Evolutionary conservation across 2,329 filamentous ascomycete species (phyloP).

Genomic region (Hypoxylon sp.): DNA sequence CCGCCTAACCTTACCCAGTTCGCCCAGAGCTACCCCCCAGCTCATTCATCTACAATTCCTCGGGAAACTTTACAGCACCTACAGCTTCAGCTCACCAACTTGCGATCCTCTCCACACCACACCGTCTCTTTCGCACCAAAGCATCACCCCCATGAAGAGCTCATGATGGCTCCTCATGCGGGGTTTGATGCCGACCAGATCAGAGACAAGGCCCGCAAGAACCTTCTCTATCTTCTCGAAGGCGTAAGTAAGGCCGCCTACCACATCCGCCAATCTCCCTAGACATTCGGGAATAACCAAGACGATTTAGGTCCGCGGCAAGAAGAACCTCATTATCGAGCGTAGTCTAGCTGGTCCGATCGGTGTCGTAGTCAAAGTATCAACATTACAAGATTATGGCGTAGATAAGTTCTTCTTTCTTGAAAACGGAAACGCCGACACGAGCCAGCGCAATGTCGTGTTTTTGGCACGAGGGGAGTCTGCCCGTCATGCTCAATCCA

Average conservation of each 20-base stretch:
- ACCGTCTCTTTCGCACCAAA: conserved; percentile 24
- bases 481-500: conserved; percentile 80
- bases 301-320: conserved; percentile 81
- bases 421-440: conserved; percentile 94
- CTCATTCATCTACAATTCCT: conserved; percentile 21
- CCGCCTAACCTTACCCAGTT: conserved; percentile 24
- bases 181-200: conserved; percentile 80
- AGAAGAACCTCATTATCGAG: conserved; percentile 97
- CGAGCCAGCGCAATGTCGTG: conserved; percentile 92
- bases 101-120: conserved; percentile 4
- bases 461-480: conserved; percentile 94
- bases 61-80: not conserved
- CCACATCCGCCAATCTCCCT: conserved; percentile 22
- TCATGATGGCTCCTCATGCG: conserved; percentile 73
- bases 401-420: conserved; percentile 98
- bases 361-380: conserved; percentile 92
- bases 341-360: conserved; percentile 88
- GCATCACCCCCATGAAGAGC: conserved; percentile 57
- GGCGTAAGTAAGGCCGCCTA: conserved; percentile 73
- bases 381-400: conserved; percentile 93
- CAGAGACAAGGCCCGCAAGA: conserved; percentile 83
- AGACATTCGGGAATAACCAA: conserved; percentile 32
- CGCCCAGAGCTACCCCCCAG: conserved; percentile 20
- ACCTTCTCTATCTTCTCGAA: conserved; percentile 90
- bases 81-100: conserved; percentile 16